Evolutionary conservation across 495 filamentous ascomycete genomes (phyloP), one percentile per base, ranked within the genome.

Genomic region (Penicillium cosmopolitanum): DNA sequence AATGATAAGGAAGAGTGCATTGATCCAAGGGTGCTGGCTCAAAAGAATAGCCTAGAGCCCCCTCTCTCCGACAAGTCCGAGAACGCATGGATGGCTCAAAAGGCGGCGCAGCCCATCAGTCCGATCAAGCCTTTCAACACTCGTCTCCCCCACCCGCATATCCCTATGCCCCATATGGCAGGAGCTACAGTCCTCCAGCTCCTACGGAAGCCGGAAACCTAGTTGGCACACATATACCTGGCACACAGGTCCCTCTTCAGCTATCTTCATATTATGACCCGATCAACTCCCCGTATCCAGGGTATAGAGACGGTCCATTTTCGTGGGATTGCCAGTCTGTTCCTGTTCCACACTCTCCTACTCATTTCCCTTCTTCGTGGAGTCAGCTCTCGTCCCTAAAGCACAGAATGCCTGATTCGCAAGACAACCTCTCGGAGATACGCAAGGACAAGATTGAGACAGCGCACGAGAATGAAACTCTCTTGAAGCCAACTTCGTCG

Each of bases 1-100:
- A 44, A 18, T 19, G 42, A 44, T 8, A n/a, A 44, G 16, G 50
- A 35, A n/a, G 19, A 51, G 4, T 44, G 46, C n/a, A 48, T 48
- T 28, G 46, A 48, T 19, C 46, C 46, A 12, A 48, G 46, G 9
- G 46, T 48, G 10, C 46, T 48, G 16, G 15, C 42, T n/a, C 16
- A 16, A 44, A 28, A 48, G 11, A 12, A 19, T 19, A 48, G 9
- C 21, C 23, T 19, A 6, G 46, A 48, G 23, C 9, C 18, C 9
- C 5, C 6, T 25, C 21, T 8, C 15, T 28, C 18, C 23, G 46
- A 28, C 9, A 48, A 28, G n/a, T 25, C n/a, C 28, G 46, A 44
- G 5, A 40, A 40, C n/a, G 15, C 36, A 40, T 16, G 42, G n/a
- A 44, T 16, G 42, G 42, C 2, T 8, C 12, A 16, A 16, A 16